These are phyloP conservation scores for Spizellomyces punctatus DNA, from an alignment of 192 early-diverging fungal species.

Conservation along the genomic window DNA sequence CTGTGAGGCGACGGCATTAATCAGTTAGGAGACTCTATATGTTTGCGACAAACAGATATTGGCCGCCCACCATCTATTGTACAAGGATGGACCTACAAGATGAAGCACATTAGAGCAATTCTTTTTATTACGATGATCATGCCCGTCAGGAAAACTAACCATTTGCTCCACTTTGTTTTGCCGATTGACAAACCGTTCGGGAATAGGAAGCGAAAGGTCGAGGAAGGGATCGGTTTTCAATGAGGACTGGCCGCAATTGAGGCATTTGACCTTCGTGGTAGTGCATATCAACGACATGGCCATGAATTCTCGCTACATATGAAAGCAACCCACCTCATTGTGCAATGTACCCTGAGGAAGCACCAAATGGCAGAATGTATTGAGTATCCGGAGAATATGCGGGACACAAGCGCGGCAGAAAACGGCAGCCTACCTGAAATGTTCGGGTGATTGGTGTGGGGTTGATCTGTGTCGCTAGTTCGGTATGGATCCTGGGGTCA, in stretches of 20 bases:
- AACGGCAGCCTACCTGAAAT: slow-evolving; percentile 22
- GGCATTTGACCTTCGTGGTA: slow-evolving; percentile 9
- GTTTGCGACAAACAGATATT: not conserved
- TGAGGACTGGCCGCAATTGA: slow-evolving; percentile 15
- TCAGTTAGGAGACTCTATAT: not conserved
- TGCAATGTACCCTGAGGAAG: not conserved
- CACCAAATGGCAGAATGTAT: not conserved
- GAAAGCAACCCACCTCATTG: not conserved
- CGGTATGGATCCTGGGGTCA: slow-evolving; percentile 9
- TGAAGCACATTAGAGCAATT: not conserved
- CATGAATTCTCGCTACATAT: too few species aligned
- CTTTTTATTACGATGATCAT: not conserved
- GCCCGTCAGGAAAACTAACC: not conserved
- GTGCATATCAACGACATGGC: too few species aligned
- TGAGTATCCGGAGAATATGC: not conserved
- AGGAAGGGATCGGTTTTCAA: slow-evolving; percentile 25
- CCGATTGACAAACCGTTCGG: slow-evolving; percentile 7
- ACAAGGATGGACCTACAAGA: slow-evolving; percentile 8
- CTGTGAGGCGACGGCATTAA: not conserved
- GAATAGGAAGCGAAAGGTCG: slow-evolving; percentile 35
- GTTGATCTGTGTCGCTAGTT: slow-evolving; percentile 11
- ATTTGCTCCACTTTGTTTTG: slow-evolving; percentile 13
- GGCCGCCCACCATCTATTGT: slow-evolving; percentile 12
- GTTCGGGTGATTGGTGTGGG: slow-evolving; percentile 17
- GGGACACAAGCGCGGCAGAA: not conserved